Percentiles rank a stretch among this genome's conserved stretches.
Conservation (phyloP, 179 eudicot species). For the Spergularia azorica region DNA sequence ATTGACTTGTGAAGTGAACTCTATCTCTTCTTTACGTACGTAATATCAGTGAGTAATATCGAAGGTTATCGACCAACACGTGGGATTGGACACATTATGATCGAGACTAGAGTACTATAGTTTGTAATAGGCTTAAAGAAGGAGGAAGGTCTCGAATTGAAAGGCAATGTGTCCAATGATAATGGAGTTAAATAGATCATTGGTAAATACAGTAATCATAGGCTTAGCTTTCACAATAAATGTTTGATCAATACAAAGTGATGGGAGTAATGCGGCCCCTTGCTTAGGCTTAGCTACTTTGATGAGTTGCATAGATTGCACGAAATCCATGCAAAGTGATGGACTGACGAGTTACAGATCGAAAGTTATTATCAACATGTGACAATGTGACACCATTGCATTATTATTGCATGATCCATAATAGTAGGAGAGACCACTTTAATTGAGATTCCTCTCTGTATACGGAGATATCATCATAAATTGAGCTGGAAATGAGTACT, state of each 20-base stretch:
- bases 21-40: too few relatives aligned
- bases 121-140: neutral
- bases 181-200: neutral
- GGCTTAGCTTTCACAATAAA: conserved; percentile 16
- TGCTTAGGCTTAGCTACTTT: neutral
- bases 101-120: neutral
- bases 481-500: too few relatives aligned
- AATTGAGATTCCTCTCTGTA: neutral
- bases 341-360: neutral
- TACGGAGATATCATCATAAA: too few relatives aligned
- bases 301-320: conserved; percentile 19
- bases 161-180: neutral
- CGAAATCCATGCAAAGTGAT: conserved; percentile 8
- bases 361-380: conserved; percentile 20
- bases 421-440: neutral
- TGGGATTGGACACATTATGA: too few relatives aligned
- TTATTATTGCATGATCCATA: neutral
- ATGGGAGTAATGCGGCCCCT: neutral
- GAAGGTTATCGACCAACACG: too few relatives aligned
- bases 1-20: too few relatives aligned
- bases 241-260: conserved; percentile 7
- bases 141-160: neutral
- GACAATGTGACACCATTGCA: conserved; percentile 18
- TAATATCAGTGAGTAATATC: too few relatives aligned
- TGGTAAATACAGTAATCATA: too few relatives aligned